Percentiles rank a stretch among this genome's conserved stretches.
Conservation (phyloP, 2,329 filamentous ascomycete species). For the Aspergillus sp. region DNA sequence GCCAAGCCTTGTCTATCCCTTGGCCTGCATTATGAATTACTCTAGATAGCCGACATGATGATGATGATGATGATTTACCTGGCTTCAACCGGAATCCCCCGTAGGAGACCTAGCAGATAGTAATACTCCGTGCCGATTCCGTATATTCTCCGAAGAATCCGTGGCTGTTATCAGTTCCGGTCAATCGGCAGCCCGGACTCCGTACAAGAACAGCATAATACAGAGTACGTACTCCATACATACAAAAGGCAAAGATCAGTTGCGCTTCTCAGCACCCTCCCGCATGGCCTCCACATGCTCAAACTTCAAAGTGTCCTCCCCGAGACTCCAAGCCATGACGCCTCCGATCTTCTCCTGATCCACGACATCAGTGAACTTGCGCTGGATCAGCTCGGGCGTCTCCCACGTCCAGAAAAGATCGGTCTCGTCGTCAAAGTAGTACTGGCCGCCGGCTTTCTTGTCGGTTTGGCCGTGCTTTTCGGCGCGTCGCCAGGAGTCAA, state of each 20-base stretch:
- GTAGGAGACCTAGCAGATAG: too few relatives aligned
- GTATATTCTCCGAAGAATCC: too few relatives aligned
- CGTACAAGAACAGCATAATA: too few relatives aligned
- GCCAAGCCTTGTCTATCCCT: background rate
- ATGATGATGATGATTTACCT: background rate
- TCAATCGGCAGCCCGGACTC: too few relatives aligned
- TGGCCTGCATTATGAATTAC: background rate
- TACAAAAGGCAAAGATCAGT: background rate
- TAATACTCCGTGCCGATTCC: too few relatives aligned
- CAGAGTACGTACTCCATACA: too few relatives aligned
- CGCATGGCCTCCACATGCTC: slow-evolving; percentile 39
- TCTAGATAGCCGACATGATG: background rate
- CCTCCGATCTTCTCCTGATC: slow-evolving; percentile 53
- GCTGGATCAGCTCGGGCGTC: slow-evolving; percentile 50
- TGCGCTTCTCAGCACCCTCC: slow-evolving; percentile 15
- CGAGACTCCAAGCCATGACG: slow-evolving; percentile 67
- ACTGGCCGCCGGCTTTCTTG: slow-evolving; percentile 52
- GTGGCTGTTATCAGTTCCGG: too few relatives aligned
- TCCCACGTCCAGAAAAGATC: slow-evolving; percentile 69
- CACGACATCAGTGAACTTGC: slow-evolving; percentile 57
- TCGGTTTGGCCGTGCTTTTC: slow-evolving; percentile 49
- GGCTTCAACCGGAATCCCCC: too few relatives aligned
- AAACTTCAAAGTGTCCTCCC: slow-evolving; percentile 51
- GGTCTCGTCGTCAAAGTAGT: slow-evolving; percentile 55
- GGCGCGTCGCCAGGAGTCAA: slow-evolving; percentile 52